Evolutionary conservation across 2,329 filamentous ascomycete genomes (phyloP).

Genomic region (Aspergillus sojae): DNA sequence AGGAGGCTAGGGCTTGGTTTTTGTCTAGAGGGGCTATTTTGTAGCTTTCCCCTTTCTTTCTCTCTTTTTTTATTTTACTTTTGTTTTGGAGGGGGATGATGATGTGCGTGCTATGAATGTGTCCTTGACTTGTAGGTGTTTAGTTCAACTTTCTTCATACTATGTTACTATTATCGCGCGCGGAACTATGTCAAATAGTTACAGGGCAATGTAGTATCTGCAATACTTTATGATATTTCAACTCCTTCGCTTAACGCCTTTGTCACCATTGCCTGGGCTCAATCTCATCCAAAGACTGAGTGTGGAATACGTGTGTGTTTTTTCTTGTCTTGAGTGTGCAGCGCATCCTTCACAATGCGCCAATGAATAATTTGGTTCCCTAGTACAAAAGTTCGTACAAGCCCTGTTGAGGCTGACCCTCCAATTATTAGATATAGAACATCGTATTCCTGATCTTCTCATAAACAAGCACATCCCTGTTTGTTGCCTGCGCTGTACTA

Average conservation of each 20-base stretch:
- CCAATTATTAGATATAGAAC: background rate
- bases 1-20: constrained; percentile 31
- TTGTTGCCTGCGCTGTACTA: background rate
- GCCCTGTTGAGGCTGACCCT: background rate
- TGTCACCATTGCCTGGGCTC: background rate
- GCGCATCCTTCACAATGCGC: background rate
- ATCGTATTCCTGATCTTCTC: background rate
- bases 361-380: background rate
- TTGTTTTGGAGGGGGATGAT: background rate
- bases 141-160: background rate
- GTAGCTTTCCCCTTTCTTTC: background rate
- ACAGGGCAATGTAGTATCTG: background rate
- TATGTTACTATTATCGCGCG: background rate
- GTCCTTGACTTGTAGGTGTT: background rate
- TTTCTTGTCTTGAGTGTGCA: background rate
- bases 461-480: background rate
- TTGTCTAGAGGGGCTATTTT: constrained; percentile 21
- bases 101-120: background rate
- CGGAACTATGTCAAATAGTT: no score
- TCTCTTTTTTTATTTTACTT: background rate
- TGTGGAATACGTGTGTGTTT: background rate
- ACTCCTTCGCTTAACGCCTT: background rate
- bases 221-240: background rate
- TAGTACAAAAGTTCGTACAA: background rate
- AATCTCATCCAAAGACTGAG: background rate